Conservation (phyloP, 768 basidiomycete genomes). For the Tricholoma saponaceum region DNA sequence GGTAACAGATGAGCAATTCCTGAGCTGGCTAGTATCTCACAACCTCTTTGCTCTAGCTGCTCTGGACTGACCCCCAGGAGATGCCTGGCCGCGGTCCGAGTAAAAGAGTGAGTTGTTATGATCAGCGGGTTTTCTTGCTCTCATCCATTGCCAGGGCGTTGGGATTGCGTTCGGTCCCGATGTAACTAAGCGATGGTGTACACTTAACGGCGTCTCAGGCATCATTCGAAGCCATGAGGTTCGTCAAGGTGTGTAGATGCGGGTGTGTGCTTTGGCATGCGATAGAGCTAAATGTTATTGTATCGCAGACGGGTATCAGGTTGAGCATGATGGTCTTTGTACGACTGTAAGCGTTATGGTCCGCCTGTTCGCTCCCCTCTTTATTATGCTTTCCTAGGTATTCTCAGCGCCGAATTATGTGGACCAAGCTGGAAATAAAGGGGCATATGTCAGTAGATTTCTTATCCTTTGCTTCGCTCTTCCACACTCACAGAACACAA, state of each 20-base stretch:
- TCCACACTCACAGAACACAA: conserved; percentile 23
- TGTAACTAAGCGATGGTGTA: conserved; percentile 87
- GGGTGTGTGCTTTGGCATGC: neutral
- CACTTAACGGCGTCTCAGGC: conserved; percentile 79
- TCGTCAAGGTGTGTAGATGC: conserved; percentile 60
- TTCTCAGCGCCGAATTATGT: conserved; percentile 96
- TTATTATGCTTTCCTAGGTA: conserved; percentile 42
- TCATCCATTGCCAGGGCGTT: conserved; percentile 62
- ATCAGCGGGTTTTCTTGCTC: conserved; percentile 9
- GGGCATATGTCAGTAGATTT: conserved; percentile 68
- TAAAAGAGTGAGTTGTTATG: conserved; percentile 66
- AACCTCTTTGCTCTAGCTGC: conserved; percentile 42
- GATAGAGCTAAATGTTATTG: neutral
- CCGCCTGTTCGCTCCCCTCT: neutral
- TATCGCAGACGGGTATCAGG: conserved; percentile 77
- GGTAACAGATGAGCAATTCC: conserved; percentile 34
- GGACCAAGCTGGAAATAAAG: conserved; percentile 89
- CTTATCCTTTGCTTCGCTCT: neutral
- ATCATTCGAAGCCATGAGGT: conserved; percentile 97
- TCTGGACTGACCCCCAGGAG: conserved; percentile 97
- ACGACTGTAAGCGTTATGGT: conserved; percentile 61
- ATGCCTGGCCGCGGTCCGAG: conserved; percentile 88
- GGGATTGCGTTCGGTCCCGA: conserved; percentile 96
- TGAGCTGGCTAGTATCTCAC: neutral
- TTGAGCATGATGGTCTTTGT: conserved; percentile 93